These are phyloP conservation scores for Chimonanthus praecox DNA, from an alignment of 164 flowering plant species.

Conservation along the genomic window DNA sequence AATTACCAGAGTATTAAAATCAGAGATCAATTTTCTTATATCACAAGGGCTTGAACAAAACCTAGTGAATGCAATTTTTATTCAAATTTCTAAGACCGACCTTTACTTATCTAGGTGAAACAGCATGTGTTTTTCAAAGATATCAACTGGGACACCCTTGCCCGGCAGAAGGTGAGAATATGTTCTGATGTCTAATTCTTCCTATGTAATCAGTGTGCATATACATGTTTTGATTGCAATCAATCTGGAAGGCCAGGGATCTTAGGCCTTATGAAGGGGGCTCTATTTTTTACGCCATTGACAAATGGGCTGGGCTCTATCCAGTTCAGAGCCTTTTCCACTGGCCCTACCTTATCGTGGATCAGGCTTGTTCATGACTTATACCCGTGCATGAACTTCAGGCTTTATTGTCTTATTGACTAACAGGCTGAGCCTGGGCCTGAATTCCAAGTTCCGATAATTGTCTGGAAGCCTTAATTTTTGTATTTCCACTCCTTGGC, in stretches of 20 bases:
- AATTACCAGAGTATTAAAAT: too few species aligned
- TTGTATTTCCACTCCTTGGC: too few species aligned
- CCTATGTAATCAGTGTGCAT: not conserved
- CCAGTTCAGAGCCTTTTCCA: not conserved
- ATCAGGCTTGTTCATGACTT: not conserved
- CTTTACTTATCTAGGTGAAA: constrained; percentile 62
- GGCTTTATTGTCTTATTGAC: not conserved
- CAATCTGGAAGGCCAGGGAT: not conserved
- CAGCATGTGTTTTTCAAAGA: constrained; percentile 87
- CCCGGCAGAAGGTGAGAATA: constrained; percentile 85
- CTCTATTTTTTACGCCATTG: not conserved
- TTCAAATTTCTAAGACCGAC: not conserved
- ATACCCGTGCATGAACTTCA: not conserved
- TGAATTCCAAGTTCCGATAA: not conserved
- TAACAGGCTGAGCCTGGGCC: not conserved
- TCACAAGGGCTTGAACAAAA: not conserved
- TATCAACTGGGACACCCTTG: constrained; percentile 98
- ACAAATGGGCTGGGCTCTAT: not conserved
- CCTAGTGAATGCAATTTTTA: not conserved
- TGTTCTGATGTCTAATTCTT: not conserved
- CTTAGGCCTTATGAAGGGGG: not conserved
- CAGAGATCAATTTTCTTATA: not conserved
- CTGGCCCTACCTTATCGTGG: not conserved
- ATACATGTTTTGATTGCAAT: not conserved
- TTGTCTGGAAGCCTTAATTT: too few species aligned